phyloP scores from a whole-genome alignment of 1,139 yeast genomes.

The Saccharomyces hybrid region DNA sequence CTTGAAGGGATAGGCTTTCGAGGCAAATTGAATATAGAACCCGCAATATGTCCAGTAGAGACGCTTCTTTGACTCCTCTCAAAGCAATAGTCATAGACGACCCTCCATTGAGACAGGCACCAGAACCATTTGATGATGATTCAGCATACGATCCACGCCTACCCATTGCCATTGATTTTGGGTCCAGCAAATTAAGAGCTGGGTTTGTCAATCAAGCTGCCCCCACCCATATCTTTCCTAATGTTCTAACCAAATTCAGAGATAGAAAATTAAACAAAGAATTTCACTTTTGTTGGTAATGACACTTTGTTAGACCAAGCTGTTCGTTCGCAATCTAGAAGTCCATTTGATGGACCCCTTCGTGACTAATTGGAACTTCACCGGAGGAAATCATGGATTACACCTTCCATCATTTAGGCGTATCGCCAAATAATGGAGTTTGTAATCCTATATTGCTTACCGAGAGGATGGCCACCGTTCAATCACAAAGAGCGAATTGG shows the following conservation, averaged over 20 bases:
- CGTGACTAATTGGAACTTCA: conserved; percentile 86
- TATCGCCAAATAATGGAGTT: conserved; percentile 42
- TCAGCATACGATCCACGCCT: conserved; percentile 44
- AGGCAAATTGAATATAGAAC: not conserved
- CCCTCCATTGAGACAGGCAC: conserved; percentile 32
- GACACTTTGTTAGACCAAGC: conserved; percentile 69
- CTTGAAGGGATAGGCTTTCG: not conserved
- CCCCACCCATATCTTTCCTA: conserved; percentile 66
- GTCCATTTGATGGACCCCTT: conserved; percentile 85
- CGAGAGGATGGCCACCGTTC: conserved; percentile 66
- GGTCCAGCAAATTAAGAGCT: conserved; percentile 59
- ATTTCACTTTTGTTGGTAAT: conserved; percentile 72
- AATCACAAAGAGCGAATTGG: conserved; percentile 62
- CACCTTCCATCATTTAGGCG: conserved; percentile 71
- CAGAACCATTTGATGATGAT: conserved; percentile 45
- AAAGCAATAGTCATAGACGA: conserved; percentile 46
- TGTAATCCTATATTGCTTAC: conserved; percentile 78
- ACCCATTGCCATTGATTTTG: conserved; percentile 81
- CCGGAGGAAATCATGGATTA: conserved; percentile 80
- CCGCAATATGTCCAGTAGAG: conserved; percentile 19
- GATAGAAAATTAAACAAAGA: conserved; percentile 62
- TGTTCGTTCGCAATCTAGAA: conserved; percentile 57
- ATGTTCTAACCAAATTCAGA: conserved; percentile 63
- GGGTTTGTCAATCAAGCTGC: conserved; percentile 51
- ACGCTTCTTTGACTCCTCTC: conserved; percentile 40